Base-by-base conservation (phyloP, 208 protist genomes). In the Porcisia hertigi region DNA sequence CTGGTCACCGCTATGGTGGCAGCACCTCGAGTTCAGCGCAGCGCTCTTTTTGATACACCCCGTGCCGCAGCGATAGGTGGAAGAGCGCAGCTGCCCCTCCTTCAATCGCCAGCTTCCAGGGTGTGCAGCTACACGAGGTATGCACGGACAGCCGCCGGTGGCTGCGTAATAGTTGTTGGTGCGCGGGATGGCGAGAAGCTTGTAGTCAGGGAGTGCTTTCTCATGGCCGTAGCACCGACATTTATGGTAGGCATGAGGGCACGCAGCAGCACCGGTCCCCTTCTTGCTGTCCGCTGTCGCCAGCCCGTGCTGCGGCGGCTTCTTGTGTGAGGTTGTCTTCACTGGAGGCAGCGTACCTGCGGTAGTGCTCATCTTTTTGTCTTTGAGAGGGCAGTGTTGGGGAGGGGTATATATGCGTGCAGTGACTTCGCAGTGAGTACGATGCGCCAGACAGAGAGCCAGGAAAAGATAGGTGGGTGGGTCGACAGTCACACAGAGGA, bases 81-180 rank as follows among this genome's bases (percentile, higher is more conserved):
- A 75, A 45, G 90, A 92, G 55, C 87, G 90, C 74, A 92, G 75
- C 76, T 89, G 84, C 1, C 77, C 84, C 39, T 80, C 55, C 69
- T 90, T 91, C 63, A 90, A 55, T 18, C 88, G 80, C 87, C 88
- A 94, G 75, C 88, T 91, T 39, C 90, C 90, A 7, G 90, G 90
- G 71, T 90, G 90, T 0, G 88, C 90, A 5, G 77, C 79, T 8
- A 79, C 84, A 14, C 90, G 90, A 11, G 90, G 90, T 60, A 94
- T 85, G 80, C 90, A 94, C 14, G 90, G 90, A 69, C 90, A 94
- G 62, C 90, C 90, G 47, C 88, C 88, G 11, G 81, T 86, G 1
- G 85, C 81, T 20, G 74, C 73, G 83, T 94, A 94, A 79, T 92
- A 94, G 80, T 94, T 94, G 83, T 94, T 94, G 3, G 90, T 94